A percentile compares a stretch with the other conserved stretches of the same genome.
These are phyloP conservation scores for Cyclocybe aegerita DNA, from an alignment of 768 basidiomycete genomes.

Conservation along the genomic window DNA sequence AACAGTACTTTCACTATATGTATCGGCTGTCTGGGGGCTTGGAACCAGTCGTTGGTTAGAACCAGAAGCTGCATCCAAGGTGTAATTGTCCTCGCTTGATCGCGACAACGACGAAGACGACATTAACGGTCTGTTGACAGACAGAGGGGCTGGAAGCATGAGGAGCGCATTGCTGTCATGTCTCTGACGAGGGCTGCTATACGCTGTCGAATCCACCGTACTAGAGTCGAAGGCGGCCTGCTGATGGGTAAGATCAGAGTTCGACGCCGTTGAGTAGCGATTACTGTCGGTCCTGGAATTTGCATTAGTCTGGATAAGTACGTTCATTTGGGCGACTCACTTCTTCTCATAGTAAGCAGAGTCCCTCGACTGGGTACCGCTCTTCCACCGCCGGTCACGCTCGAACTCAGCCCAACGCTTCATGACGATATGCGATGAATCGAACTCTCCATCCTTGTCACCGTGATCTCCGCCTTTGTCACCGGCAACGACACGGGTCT, in stretches of 20 bases:
- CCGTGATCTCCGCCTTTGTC: slow-evolving; percentile 71
- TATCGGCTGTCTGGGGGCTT: slow-evolving; percentile 38
- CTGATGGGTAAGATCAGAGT: slow-evolving; percentile 68
- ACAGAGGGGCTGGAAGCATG: slow-evolving; percentile 74
- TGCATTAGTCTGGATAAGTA: slow-evolving; percentile 5
- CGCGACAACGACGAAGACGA: slow-evolving; percentile 50
- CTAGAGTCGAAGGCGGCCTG: slow-evolving; percentile 55
- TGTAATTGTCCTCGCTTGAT: slow-evolving; percentile 48
- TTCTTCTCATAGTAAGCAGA: slow-evolving; percentile 72
- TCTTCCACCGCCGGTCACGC: slow-evolving; percentile 92
- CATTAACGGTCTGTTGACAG: slow-evolving; percentile 52
- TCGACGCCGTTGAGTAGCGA: slow-evolving; percentile 78
- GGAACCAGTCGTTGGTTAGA: slow-evolving; percentile 44
- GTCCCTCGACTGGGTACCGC: slow-evolving; percentile 80
- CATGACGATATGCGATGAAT: slow-evolving; percentile 96
- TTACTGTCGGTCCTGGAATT: slow-evolving; percentile 37
- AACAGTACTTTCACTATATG: slow-evolving; percentile 33
- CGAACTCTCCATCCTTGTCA: slow-evolving; percentile 97
- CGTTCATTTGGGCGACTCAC: slow-evolving; percentile 39
- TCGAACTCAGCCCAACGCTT: slow-evolving; percentile 99
- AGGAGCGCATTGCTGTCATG: slow-evolving; percentile 71
- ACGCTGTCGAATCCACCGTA: slow-evolving; percentile 58
- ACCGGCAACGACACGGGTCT: slow-evolving; percentile 82
- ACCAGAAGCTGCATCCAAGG: slow-evolving; percentile 38
- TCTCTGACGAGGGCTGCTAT: slow-evolving; percentile 45